Percentiles rank a stretch among this genome's conserved stretches.
phyloP scores from a whole-genome alignment of 768 basidiomycete species.

The Leccinum boreale region DNA sequence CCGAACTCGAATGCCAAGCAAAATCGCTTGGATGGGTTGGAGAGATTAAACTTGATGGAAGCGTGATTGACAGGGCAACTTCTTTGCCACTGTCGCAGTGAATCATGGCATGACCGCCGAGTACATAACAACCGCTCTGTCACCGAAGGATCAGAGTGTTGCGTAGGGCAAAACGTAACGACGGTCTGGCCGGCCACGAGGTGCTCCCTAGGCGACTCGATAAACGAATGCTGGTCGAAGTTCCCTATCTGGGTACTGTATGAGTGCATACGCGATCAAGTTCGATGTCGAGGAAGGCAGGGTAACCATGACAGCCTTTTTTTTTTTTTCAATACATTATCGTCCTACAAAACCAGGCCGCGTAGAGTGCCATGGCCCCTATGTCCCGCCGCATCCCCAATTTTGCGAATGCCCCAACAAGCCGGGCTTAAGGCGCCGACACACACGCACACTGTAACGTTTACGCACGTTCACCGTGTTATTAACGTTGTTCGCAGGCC shows the following conservation, averaged over 20 bases:
- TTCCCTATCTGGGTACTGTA: background rate
- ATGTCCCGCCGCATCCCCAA: background rate
- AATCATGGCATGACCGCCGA: background rate
- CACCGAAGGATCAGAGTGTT: background rate
- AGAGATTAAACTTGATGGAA: background rate
- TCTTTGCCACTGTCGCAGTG: background rate
- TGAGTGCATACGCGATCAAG: background rate
- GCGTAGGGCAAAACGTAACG: background rate
- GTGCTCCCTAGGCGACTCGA: background rate
- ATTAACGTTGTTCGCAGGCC: constrained; percentile 3
- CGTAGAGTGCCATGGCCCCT: background rate
- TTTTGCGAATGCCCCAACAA: background rate
- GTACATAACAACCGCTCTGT: background rate
- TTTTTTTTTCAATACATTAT: background rate
- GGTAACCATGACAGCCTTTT: background rate
- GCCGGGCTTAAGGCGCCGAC: background rate
- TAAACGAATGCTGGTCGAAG: background rate
- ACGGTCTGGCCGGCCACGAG: background rate
- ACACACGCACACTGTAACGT: no score
- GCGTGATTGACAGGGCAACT: background rate
- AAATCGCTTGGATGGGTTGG: background rate
- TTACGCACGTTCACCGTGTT: constrained; percentile 1
- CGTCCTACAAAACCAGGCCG: background rate
- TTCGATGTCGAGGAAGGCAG: background rate
- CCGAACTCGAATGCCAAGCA: background rate